A percentile compares a stretch with the other conserved stretches of the same genome.
These are phyloP conservation scores for Teunomyces barrocoloradensis DNA, from an alignment of 805 yeast genomes.

Conservation along the genomic window DNA sequence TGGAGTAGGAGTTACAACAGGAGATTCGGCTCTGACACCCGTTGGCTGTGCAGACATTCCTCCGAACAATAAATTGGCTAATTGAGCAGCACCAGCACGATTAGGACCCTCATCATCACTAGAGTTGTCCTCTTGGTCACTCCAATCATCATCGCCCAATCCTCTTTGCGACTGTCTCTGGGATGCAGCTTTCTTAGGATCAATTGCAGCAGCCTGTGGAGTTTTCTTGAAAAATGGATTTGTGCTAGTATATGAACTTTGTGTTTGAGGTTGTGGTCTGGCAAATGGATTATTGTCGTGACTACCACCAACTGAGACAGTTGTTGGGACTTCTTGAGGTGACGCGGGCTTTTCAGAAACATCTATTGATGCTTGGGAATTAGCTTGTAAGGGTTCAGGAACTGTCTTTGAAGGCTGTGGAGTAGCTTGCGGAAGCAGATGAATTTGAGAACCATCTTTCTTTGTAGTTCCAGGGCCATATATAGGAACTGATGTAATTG, in stretches of 20 bases:
- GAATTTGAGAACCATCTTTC: slow-evolving; percentile 10
- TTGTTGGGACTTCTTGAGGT: not conserved
- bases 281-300: slow-evolving; percentile 53
- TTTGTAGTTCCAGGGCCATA: slow-evolving; percentile 15
- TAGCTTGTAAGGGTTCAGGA: slow-evolving; percentile 9
- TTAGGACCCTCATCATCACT: slow-evolving; percentile 51
- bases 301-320: slow-evolving; percentile 10
- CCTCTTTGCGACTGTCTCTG: slow-evolving; percentile 75
- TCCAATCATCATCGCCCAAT: slow-evolving; percentile 42
- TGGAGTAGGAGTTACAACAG: slow-evolving; percentile 4
- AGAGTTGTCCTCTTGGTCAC: slow-evolving; percentile 39
- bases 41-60: slow-evolving; percentile 45
- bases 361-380: slow-evolving; percentile 2
- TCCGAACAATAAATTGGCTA: slow-evolving; percentile 53
- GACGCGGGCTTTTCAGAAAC: not conserved
- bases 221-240: slow-evolving; percentile 62
- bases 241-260: slow-evolving; percentile 21
- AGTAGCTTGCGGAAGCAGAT: not conserved
- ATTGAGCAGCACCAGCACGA: slow-evolving; percentile 53
- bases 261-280: slow-evolving; percentile 17
- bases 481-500: slow-evolving; percentile 19
- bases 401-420: not conserved
- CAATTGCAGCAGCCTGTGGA: slow-evolving; percentile 34
- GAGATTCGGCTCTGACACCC: not conserved
- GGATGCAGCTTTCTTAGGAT: slow-evolving; percentile 59